These are phyloP conservation scores for Arbutus unedo DNA, from an alignment of 148 eudicot species.

Conservation along the genomic window DNA sequence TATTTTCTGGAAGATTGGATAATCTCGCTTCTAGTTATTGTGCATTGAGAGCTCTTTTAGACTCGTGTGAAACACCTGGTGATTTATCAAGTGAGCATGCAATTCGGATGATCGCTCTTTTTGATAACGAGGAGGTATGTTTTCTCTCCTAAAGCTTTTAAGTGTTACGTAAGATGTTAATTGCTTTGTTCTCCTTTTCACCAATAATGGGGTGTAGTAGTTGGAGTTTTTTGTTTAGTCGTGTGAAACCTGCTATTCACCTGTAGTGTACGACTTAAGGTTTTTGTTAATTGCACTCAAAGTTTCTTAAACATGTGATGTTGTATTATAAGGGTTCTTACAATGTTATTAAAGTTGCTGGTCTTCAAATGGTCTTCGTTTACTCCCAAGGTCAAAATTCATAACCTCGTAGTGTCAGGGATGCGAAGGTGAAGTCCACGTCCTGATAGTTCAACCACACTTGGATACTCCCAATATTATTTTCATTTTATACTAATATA, in stretches of 20 bases:
- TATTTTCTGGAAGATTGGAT: conserved; percentile 96
- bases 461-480: background rate
- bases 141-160: background rate
- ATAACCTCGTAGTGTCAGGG: background rate
- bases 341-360: background rate
- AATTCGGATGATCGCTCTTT: conserved; percentile 85
- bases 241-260: conserved; percentile 3
- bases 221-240: background rate
- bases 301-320: background rate
- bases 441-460: background rate
- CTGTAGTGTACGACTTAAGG: background rate
- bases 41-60: conserved; percentile 90
- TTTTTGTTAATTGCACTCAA: background rate
- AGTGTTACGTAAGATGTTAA: background rate
- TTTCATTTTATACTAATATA: background rate
- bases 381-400: background rate
- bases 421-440: background rate
- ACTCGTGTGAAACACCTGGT: conserved; percentile 59
- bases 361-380: background rate
- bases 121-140: conserved; percentile 92
- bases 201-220: background rate
- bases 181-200: conserved; percentile 4
- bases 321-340: background rate
- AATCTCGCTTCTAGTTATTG: conserved; percentile 97
- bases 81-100: conserved; percentile 74